These are phyloP conservation scores for Moringa oleifera DNA, from an alignment of 345 rosid species.

Conservation along the genomic window DNA sequence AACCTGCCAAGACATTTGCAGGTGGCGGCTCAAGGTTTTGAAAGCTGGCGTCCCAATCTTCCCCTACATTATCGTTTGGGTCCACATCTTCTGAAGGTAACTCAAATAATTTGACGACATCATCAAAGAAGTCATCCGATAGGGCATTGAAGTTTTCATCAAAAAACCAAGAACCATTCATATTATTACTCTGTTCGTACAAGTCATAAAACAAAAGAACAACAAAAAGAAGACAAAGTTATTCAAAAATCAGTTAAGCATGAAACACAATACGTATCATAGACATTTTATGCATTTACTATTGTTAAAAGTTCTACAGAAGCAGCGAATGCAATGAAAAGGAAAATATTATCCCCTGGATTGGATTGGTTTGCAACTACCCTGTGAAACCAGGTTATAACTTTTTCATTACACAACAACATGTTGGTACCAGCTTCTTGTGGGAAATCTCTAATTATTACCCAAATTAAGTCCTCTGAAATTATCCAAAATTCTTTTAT, in stretches of 20 bases:
- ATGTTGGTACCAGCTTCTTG: no score
- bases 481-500: no score
- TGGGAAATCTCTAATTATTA: no score
- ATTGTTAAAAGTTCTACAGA: no score
- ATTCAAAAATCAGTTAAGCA: background rate
- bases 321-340: no score
- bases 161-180: slow-evolving; percentile 46
- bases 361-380: no score
- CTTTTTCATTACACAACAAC: no score
- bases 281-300: no score
- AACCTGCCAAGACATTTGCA: slow-evolving; percentile 37
- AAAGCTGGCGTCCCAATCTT: slow-evolving; percentile 64
- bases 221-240: slow-evolving; percentile 1
- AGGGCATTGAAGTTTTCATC: slow-evolving; percentile 47
- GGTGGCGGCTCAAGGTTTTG: slow-evolving; percentile 67
- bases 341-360: background rate
- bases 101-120: slow-evolving; percentile 43
- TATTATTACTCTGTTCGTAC: slow-evolving; percentile 20
- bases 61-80: slow-evolving; percentile 24
- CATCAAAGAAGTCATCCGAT: slow-evolving; percentile 60
- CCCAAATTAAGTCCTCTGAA: no score
- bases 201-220: slow-evolving; percentile 2
- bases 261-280: no score
- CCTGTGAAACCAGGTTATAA: no score
- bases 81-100: slow-evolving; percentile 62